Base-by-base conservation (phyloP, 1,139 yeast genomes). In the Meyerozyma guilliermondii region DNA sequence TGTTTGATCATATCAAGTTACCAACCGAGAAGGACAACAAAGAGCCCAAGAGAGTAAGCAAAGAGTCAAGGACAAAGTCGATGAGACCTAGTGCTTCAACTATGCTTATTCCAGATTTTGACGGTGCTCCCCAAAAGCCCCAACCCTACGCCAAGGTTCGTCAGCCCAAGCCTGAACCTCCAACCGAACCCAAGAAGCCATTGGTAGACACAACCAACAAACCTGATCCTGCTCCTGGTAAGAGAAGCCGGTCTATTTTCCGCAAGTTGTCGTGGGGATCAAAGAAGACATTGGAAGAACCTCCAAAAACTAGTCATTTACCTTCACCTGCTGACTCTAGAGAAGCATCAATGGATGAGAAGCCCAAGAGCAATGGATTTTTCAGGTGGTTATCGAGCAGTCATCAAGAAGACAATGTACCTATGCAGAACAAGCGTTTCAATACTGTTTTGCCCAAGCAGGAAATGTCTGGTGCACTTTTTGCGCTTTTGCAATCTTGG, bases 401-500 rank as follows among this genome's bases (percentile, higher is more conserved):
- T 11, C 51, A 54, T 17, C 46, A 51, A 10, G 61, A 56, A 17
- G 53, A 60, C 5, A 22, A 36, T 23, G 36, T 42, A 29, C 50
- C 50, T 35, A 60, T 46, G 44, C 57, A 69, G 27, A 63, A 70
- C 38, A 69, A 56, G 49, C 65, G 63, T 38, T 64, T 70, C 48
- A 54, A 59, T 34, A 76, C 83, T 2, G 68, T 74, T 28, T 63
- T 78, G 45, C 72, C 76, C 16, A 66, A 66, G 54, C 76, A 68
- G 39, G 87, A 83, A 56, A 75, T 83, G 74, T 73, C 76, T 41
- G 76, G 80, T 34, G 88, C 88, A 4, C 65, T 84, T 52, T 75
- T 69, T 59, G 80, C 86, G 33, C 71, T 83, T 46, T 66, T 84
- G 52, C 68, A 63, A 41, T 80, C 84, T 10, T 84, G 92, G 92